These are phyloP conservation scores for Aspergillus quadrilineatus DNA, from an alignment of 2,329 filamentous ascomycete species.

Conservation along the genomic window DNA sequence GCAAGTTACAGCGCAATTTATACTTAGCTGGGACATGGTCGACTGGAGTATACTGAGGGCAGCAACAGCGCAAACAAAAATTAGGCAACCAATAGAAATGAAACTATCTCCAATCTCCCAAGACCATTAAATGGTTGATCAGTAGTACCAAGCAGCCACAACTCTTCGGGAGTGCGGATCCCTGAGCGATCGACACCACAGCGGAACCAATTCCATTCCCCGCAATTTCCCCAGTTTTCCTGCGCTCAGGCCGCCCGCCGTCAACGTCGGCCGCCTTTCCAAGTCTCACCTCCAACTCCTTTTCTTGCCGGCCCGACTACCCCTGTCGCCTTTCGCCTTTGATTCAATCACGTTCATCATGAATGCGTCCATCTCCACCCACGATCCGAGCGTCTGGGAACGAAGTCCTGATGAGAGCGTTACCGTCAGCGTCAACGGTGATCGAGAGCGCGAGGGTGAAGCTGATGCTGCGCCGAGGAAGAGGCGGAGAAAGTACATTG, in stretches of 20 bases:
- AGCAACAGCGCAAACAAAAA: not conserved
- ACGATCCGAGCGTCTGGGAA: not conserved
- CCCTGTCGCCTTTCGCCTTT: not conserved
- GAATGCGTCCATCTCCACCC: not conserved
- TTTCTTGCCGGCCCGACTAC: not conserved
- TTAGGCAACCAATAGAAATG: not conserved
- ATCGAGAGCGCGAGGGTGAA: not conserved
- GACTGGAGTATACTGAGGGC: not conserved
- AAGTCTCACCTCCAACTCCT: not conserved
- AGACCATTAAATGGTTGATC: not conserved
- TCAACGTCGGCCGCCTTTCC: not conserved
- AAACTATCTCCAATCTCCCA: not conserved
- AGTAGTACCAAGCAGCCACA: not conserved
- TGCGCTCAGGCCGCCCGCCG: not conserved
- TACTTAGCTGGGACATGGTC: not conserved
- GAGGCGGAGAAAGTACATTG: constrained; percentile 64
- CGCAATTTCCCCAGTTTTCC: constrained; percentile 5
- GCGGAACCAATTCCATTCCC: constrained; percentile 11
- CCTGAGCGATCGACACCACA: not conserved
- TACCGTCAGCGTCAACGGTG: not conserved
- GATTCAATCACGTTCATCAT: not conserved
- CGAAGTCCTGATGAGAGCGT: not conserved
- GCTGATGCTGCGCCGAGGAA: constrained; percentile 46
- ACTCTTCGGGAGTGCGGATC: not conserved
- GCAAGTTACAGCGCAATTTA: not conserved